These are phyloP conservation scores for Pyrenophora seminiperda DNA, from an alignment of 2,329 filamentous ascomycete species.

Conservation along the genomic window DNA sequence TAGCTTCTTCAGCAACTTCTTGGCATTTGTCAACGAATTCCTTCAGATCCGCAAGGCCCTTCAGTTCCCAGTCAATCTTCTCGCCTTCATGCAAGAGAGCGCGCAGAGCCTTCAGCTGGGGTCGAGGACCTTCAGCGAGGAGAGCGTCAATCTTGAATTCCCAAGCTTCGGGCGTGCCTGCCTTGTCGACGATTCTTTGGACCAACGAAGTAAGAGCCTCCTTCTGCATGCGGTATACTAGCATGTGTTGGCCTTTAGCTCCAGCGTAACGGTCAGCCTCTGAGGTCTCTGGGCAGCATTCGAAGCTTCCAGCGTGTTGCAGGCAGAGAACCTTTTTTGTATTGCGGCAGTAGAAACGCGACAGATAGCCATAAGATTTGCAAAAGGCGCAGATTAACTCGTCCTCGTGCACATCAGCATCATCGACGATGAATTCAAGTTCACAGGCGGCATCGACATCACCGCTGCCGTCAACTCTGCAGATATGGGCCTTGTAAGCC, in stretches of 20 bases:
- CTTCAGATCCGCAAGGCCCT: slow-evolving; percentile 79
- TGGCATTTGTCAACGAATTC: slow-evolving; percentile 95
- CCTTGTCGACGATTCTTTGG: slow-evolving; percentile 83
- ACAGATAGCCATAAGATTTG: slow-evolving; percentile 90
- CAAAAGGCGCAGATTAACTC: slow-evolving; percentile 91
- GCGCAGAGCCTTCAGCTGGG: slow-evolving; percentile 83
- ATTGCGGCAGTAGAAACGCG: slow-evolving; percentile 82
- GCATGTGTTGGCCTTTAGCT: slow-evolving; percentile 64
- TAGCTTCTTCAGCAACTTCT: slow-evolving; percentile 97
- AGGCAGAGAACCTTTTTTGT: slow-evolving; percentile 84
- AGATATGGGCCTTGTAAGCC: slow-evolving; percentile 46
- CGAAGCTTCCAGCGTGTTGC: slow-evolving; percentile 75
- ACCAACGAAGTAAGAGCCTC: slow-evolving; percentile 69
- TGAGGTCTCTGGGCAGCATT: slow-evolving; percentile 73
- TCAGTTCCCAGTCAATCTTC: slow-evolving; percentile 88
- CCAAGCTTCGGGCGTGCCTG: slow-evolving; percentile 84
- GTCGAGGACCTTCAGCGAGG: slow-evolving; percentile 81
- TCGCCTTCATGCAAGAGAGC: slow-evolving; percentile 89
- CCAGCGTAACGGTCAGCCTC: slow-evolving; percentile 69
- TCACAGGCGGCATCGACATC: slow-evolving; percentile 34
- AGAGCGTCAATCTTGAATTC: slow-evolving; percentile 85
- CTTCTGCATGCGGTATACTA: slow-evolving; percentile 78
- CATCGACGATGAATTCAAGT: slow-evolving; percentile 48
- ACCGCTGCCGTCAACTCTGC: slow-evolving; percentile 60
- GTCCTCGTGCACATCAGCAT: slow-evolving; percentile 82